phyloP scores from a whole-genome alignment of 1,284 basidiomycete genomes.

The Boletus albobrunnescens region DNA sequence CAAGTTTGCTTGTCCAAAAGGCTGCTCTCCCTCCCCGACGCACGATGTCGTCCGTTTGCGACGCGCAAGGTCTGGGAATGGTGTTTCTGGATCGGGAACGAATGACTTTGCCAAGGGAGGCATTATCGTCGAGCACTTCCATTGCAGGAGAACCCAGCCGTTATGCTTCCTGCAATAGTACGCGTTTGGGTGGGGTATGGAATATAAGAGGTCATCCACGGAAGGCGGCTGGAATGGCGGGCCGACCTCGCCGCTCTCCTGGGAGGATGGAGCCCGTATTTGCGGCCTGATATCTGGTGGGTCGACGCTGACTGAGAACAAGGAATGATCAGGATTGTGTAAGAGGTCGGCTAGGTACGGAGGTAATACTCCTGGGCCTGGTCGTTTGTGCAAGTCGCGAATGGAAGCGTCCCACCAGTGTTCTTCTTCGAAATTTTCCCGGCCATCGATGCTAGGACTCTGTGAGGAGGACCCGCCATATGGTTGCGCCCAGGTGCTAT shows the following conservation, averaged over 20 bases:
- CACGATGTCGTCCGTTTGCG: conserved; percentile 52
- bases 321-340: conserved; percentile 65
- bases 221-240: conserved; percentile 29
- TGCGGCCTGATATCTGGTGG: conserved; percentile 34
- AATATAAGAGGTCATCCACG: conserved; percentile 55
- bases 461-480: conserved; percentile 21
- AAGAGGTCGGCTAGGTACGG: conserved; percentile 59
- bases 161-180: conserved; percentile 77
- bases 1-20: conserved; percentile 49
- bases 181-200: conserved; percentile 73
- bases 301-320: conserved; percentile 58
- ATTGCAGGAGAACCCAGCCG: conserved; percentile 70
- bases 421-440: conserved; percentile 53
- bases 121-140: conserved; percentile 56
- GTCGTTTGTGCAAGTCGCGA: conserved; percentile 44
- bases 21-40: conserved; percentile 44
- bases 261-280: conserved; percentile 12
- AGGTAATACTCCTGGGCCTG: conserved; percentile 65
- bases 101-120: conserved; percentile 60
- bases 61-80: conserved; percentile 52
- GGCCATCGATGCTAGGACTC: conserved; percentile 49
- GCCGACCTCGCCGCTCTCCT: conserved; percentile 21
- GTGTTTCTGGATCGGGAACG: conserved; percentile 36
- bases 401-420: conserved; percentile 61
- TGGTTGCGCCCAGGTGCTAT: conserved; percentile 22